These are phyloP conservation scores for Amphibolis antarctica DNA, from an alignment of 106 monocot genomes.

Conservation along the genomic window DNA sequence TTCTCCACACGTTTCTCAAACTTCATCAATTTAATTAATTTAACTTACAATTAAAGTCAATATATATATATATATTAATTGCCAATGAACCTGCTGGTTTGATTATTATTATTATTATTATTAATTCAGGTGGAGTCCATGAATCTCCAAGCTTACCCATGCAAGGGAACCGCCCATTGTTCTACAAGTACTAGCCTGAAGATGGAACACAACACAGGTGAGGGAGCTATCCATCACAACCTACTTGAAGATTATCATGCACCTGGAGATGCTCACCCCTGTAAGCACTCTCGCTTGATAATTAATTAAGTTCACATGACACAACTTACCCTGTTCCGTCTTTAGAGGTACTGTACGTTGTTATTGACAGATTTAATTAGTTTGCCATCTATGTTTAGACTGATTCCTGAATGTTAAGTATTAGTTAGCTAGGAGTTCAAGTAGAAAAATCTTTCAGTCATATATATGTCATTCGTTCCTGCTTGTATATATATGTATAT, in stretches of 20 bases:
- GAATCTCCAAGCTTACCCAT: neutral
- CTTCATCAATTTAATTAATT: too few species aligned
- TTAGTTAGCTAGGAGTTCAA: too few species aligned
- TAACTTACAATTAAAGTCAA: too few species aligned
- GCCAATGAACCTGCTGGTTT: too few species aligned
- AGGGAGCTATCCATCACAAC: neutral
- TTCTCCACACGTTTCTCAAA: too few species aligned
- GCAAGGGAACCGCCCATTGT: neutral
- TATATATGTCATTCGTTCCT: too few species aligned
- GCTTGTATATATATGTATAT: too few species aligned
- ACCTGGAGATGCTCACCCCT: constrained; percentile 10
- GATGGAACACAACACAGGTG: neutral
- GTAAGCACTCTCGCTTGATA: neutral
- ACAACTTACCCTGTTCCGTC: neutral
- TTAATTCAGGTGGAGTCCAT: constrained; percentile 1
- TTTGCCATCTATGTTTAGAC: neutral
- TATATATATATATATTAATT: too few species aligned
- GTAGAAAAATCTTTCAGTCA: too few species aligned
- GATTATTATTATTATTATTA: neutral
- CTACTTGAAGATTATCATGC: constrained; percentile 4
- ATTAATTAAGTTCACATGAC: neutral
- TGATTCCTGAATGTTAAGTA: neutral
- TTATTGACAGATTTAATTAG: neutral
- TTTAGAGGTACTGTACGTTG: neutral
- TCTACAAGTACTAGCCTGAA: constrained; percentile 6